Evolutionary conservation across 2,329 filamentous ascomycete genomes (phyloP).

Genomic region (Grosmannia serpens): DNA sequence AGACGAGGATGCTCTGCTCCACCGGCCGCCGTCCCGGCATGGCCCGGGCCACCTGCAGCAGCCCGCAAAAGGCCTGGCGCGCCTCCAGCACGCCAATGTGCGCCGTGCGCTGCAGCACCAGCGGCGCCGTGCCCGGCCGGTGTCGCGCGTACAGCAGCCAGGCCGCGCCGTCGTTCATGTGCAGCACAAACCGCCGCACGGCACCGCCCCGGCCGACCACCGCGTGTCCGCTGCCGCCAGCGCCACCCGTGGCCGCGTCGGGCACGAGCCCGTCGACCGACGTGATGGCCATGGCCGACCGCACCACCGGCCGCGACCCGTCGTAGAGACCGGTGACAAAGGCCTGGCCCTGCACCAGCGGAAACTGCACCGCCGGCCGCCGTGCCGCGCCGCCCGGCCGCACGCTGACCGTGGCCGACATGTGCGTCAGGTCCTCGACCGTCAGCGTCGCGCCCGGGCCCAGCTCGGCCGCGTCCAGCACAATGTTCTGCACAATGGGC

Average conservation of each 20-base stretch:
- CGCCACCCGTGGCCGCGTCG: conserved; percentile 34
- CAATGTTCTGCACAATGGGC: conserved; percentile 67
- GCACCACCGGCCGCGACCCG: conserved; percentile 58
- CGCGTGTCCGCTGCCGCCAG: background rate
- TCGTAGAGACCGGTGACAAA: conserved; percentile 72
- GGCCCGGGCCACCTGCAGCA: conserved; percentile 78
- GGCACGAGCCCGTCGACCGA: background rate
- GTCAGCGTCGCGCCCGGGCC: conserved; percentile 45
- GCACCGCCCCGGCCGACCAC: background rate
- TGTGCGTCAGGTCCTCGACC: conserved; percentile 42
- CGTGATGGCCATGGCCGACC: conserved; percentile 40
- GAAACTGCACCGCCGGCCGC: conserved; percentile 58
- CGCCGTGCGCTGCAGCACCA: conserved; percentile 57
- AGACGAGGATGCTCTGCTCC: conserved; percentile 30
- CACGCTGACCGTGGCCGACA: conserved; percentile 57
- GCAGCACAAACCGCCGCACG: conserved; percentile 63
- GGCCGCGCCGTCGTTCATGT: conserved; percentile 56
- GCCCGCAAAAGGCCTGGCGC: conserved; percentile 58
- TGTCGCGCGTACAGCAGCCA: conserved; percentile 75
- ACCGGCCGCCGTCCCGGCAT: conserved; percentile 39
- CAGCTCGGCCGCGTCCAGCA: conserved; percentile 69
- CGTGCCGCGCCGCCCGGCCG: conserved; percentile 25
- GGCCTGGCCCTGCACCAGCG: conserved; percentile 79
- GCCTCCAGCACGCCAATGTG: conserved; percentile 51
- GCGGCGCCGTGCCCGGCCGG: conserved; percentile 40